Evolutionary conservation across 176 grass and related monocot species (phyloP).

Genomic region (Thalia dealbata): DNA sequence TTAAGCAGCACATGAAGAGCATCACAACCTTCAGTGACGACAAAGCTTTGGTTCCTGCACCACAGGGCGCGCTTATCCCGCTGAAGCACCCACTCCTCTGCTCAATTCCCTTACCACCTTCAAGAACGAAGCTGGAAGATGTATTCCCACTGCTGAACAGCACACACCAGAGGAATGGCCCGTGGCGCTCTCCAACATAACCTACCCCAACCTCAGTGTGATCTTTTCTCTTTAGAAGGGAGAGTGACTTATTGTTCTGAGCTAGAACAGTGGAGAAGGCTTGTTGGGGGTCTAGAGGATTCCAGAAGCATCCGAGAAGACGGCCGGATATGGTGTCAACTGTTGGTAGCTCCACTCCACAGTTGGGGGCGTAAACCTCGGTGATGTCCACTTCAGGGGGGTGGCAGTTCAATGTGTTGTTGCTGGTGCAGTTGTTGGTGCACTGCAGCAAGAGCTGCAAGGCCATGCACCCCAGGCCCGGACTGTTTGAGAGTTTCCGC

Average conservation of each 20-base stretch:
- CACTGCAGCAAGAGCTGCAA: slow-evolving; percentile 64
- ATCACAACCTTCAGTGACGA: background rate
- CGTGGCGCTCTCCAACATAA: slow-evolving; percentile 33
- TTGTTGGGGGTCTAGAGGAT: slow-evolving; percentile 25
- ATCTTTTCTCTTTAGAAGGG: slow-evolving; percentile 47
- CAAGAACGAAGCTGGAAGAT: slow-evolving; percentile 60
- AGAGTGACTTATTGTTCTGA: slow-evolving; percentile 15
- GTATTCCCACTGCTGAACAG: slow-evolving; percentile 61
- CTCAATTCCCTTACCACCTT: slow-evolving; percentile 50
- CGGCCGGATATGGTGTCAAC: slow-evolving; percentile 46
- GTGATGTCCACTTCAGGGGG: slow-evolving; percentile 68
- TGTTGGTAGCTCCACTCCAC: slow-evolving; percentile 85
- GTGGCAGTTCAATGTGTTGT: slow-evolving; percentile 34
- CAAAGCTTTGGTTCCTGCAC: slow-evolving; percentile 5
- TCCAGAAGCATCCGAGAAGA: slow-evolving; percentile 47
- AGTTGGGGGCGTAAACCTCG: slow-evolving; percentile 86
- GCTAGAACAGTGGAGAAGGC: slow-evolving; percentile 28
- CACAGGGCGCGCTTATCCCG: slow-evolving; percentile 36
- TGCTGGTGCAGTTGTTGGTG: slow-evolving; percentile 36
- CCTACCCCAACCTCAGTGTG: slow-evolving; percentile 63
- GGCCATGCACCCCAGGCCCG: slow-evolving; percentile 85
- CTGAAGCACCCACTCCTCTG: slow-evolving; percentile 79
- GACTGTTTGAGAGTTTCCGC: slow-evolving; percentile 40
- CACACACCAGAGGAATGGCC: slow-evolving; percentile 79
- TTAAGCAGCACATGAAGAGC: background rate